Conservation (phyloP, 495 filamentous ascomycete species). For the Aspergillus ostianus region DNA sequence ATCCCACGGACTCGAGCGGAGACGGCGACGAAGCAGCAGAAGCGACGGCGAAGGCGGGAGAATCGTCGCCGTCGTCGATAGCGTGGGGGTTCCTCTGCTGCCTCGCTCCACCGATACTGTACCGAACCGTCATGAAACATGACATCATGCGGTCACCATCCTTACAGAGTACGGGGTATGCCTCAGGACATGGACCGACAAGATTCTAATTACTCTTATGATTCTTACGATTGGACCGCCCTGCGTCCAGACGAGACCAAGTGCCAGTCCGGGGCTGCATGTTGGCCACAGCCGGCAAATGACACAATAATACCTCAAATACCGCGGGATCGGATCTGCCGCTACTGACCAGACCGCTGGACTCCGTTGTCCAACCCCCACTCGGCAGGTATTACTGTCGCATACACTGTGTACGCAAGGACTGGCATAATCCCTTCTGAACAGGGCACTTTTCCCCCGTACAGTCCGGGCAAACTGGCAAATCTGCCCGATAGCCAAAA, state of each 20-base stretch:
- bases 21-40: neutral
- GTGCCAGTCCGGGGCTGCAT: neutral
- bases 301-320: constrained; percentile 1
- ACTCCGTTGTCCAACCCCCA: constrained; percentile 11
- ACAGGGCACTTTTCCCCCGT: too few relatives aligned
- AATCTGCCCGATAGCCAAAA: constrained; percentile 7
- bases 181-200: too few relatives aligned
- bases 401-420: too few relatives aligned
- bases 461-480: neutral
- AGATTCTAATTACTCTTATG: neutral
- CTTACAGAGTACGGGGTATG: too few relatives aligned
- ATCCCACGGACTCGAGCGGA: neutral
- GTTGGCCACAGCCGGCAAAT: neutral
- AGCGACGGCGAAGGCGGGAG: neutral
- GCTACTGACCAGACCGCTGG: constrained; percentile 30
- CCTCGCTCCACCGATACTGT: neutral
- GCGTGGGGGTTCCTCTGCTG: neutral
- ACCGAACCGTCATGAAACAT: neutral
- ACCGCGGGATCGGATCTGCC: constrained; percentile 23
- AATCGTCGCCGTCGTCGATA: neutral
- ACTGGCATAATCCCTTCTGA: neutral
- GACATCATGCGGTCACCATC: neutral
- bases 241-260: neutral
- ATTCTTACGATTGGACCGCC: neutral
- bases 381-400: too few relatives aligned